Evolutionary conservation across 1,139 yeast genomes (phyloP), one percentile per base, ranked within the genome.

Genomic region (Sugiyamaella xylanicola): DNA sequence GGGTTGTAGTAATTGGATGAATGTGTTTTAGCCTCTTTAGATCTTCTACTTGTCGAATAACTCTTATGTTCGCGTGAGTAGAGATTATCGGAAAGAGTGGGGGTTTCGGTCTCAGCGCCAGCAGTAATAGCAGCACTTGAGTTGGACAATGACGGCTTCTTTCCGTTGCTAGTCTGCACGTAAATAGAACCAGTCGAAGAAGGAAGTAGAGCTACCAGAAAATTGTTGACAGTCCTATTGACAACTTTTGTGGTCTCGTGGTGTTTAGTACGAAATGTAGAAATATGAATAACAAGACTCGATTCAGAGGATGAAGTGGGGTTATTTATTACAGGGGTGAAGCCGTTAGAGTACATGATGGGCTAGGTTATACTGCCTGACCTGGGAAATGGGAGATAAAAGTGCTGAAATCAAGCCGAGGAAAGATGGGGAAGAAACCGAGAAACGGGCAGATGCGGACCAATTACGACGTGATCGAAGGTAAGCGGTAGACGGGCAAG

Each of bases 1-100:
- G 50, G 50, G 29, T 32, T 32, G 20, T 46, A 46, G 22, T 46
- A 46, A 46, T 46, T 46, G 7, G 52, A 39, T 4, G 52, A 48
- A 41, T 48, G 45, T 9, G 25, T 29, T 17, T 48, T 39, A 3
- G 37, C 4, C 16, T 15, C 20, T 32, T 32, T 32, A 4, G 15
- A 13, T 8, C 15, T 8, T 32, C 4, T 15, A n/a, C 37, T 13
- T 8, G 15, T 8, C 15, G 15, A 11, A 32, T 8, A 8, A 13
- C 37, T n/a, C 4, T 8, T 8, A 32, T 8, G 4, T n/a, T 32
- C 37, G 37, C 13, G 15, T 13, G 13, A 8, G 15, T 32, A 15
- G 37, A 32, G 37, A 32, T 11, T 32, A 8, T 4, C 4, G 15
- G 37, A n/a, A 4, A 8, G 37, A n/a, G 37, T 8, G 37, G 15